Evolutionary conservation across 148 eudicot species (phyloP).

Genomic region (Gaultheria prostrata): DNA sequence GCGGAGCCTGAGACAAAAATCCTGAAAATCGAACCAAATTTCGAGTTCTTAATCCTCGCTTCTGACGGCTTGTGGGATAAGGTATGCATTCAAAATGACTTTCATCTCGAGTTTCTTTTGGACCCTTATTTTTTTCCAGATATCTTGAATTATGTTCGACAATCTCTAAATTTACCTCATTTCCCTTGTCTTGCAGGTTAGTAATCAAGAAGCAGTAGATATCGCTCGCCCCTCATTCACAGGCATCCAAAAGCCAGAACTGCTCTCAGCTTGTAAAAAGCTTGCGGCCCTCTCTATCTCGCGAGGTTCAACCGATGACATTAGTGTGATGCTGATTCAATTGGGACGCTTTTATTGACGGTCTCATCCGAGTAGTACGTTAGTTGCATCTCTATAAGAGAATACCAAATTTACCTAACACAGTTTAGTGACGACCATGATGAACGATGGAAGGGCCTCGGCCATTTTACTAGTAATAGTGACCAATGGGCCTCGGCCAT

Average conservation of each 20-base stretch:
- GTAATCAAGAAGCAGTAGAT: conserved; percentile 64
- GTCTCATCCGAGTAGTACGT: background rate
- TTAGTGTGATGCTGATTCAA: conserved; percentile 51
- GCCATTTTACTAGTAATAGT: background rate
- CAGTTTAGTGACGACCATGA: background rate
- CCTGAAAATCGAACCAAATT: conserved; percentile 36
- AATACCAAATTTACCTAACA: background rate
- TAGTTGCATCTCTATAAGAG: background rate
- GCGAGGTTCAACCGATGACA: conserved; percentile 59
- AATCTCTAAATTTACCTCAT: background rate
- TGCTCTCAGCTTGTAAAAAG: conserved; percentile 52
- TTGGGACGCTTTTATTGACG: conserved; percentile 26
- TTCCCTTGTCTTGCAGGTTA: conserved; percentile 34
- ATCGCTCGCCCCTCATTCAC: conserved; percentile 33
- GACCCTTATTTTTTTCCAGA: background rate
- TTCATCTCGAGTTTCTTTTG: background rate
- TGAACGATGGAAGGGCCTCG: background rate
- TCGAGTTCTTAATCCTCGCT: conserved; percentile 60
- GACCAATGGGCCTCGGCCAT: background rate
- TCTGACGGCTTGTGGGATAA: conserved; percentile 72
- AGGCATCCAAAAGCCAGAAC: conserved; percentile 21
- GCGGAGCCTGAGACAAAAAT: conserved; percentile 55
- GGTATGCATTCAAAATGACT: conserved; percentile 23
- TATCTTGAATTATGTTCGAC: background rate
- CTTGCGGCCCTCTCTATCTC: conserved; percentile 45